Evolutionary conservation across 1,284 basidiomycete genomes (phyloP), one percentile per base, ranked within the genome.

Genomic region (Cryptococcus hybrid): DNA sequence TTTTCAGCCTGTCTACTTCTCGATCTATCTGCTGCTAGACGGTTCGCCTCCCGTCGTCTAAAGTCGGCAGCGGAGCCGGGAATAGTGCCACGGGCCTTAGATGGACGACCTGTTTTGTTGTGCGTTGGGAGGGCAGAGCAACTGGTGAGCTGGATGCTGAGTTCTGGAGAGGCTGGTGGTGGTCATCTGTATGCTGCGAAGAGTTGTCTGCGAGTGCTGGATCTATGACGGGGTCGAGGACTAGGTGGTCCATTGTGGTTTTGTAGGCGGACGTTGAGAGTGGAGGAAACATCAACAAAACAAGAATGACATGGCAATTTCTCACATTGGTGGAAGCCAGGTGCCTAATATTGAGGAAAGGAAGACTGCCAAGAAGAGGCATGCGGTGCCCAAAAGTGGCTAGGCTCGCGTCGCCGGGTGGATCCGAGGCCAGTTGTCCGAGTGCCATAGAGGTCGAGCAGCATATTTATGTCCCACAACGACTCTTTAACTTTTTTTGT

Each of bases 21-120:
- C 2, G 71, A 74, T 13, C 76, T 66, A 57, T 77, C 75, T 5
- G 77, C 77, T 2, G 77, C 77, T 3, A 77, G 64, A 36, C 77
- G 68, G 50, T 78, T 78, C 8, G 77, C 76, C 61, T 78, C 77
- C 42, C 68, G 61, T 15, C 77, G 64, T 3, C 67, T 49, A 36
- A 67, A 64, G 55, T 76, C 73, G 13, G 65, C 70, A 2, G 62
- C 52, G 11, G 67, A 68, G 3, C 65, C 63, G 1, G 58, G 62
- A 1, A 55, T 56, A 15, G 58, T 54, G 12, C 54, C 43, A 18
- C 59, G 52, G 18, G 61, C 40, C 51, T 47, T 56, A 3, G 46
- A 48, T n/a, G 47, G 45, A 15, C 52, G 55, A 6, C 51, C 54
- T 18, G 51, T 35, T 38, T 52, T 3, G 54, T 54, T 39, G 24